phyloP scores from a whole-genome alignment of 208 protist genomes.

The Crithidia sp. region DNA sequence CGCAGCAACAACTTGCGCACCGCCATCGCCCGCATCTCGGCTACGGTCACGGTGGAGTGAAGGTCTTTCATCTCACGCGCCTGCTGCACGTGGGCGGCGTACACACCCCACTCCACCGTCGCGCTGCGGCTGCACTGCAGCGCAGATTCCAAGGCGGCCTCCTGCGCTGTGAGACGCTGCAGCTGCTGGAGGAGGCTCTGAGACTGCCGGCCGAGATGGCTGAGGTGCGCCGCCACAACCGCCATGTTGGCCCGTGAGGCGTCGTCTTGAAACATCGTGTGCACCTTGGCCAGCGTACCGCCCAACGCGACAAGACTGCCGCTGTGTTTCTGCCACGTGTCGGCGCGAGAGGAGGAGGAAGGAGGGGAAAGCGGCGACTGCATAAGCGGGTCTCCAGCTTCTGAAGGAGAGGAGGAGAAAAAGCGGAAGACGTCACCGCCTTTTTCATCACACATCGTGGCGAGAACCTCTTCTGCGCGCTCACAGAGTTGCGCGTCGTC shows the following conservation, averaged over 20 bases:
- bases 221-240: slow-evolving; percentile 18
- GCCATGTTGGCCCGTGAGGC: slow-evolving; percentile 27
- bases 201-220: slow-evolving; percentile 24
- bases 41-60: slow-evolving; percentile 22
- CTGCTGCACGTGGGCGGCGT: slow-evolving; percentile 32
- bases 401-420: too few species aligned
- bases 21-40: slow-evolving; percentile 31
- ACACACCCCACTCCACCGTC: slow-evolving; percentile 33
- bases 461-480: neutral
- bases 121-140: slow-evolving; percentile 1
- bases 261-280: slow-evolving; percentile 26
- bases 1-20: slow-evolving; percentile 34
- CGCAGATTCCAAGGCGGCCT: slow-evolving; percentile 19
- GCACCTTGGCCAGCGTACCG: slow-evolving; percentile 32
- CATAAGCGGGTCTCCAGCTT: too few species aligned
- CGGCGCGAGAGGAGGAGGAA: neutral
- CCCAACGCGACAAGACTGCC: slow-evolving; percentile 18
- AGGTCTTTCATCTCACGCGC: slow-evolving; percentile 29
- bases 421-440: neutral
- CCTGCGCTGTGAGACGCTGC: slow-evolving; percentile 9
- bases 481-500: neutral
- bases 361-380: too few species aligned
- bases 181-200: slow-evolving; percentile 16
- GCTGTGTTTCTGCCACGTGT: slow-evolving; percentile 19
- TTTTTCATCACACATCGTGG: neutral